These are phyloP conservation scores for Exophiala dermatitidis DNA, from an alignment of 2,329 filamentous ascomycete species.

Conservation along the genomic window DNA sequence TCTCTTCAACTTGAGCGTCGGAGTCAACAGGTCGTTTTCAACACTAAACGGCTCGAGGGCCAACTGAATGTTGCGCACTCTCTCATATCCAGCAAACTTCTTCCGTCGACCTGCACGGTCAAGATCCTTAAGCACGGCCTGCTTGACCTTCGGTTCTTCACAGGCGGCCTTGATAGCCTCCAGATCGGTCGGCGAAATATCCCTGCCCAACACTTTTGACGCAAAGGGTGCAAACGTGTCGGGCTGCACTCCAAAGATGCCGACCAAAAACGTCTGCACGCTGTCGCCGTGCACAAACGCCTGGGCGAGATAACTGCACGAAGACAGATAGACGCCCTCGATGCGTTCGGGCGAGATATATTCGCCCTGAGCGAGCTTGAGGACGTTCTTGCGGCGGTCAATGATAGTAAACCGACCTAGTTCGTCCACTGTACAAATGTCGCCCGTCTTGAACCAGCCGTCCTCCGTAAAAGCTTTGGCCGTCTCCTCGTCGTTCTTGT, in stretches of 20 bases:
- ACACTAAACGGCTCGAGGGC: conserved; percentile 85
- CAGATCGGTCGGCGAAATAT: conserved; percentile 57
- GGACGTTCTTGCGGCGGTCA: conserved; percentile 97
- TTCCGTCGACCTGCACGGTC: conserved; percentile 70
- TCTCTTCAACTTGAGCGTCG: conserved; percentile 62
- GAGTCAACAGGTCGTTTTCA: conserved; percentile 70
- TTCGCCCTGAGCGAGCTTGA: conserved; percentile 95
- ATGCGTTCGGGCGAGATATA: conserved; percentile 97
- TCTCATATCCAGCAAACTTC: conserved; percentile 90
- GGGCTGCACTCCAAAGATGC: conserved; percentile 80
- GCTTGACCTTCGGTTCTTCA: conserved; percentile 61
- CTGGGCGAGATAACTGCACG: conserved; percentile 66
- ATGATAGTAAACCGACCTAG: conserved; percentile 85
- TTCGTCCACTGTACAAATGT: conserved; percentile 79
- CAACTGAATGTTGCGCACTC: conserved; percentile 65
- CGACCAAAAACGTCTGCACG: conserved; percentile 73
- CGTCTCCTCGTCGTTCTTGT: conserved; percentile 83
- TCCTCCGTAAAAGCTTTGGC: conserved; percentile 72
- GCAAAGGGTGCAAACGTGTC: conserved; percentile 76
- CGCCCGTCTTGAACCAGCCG: conserved; percentile 95
- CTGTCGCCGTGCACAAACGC: conserved; percentile 89
- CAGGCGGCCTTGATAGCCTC: conserved; percentile 61
- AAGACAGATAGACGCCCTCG: conserved; percentile 87
- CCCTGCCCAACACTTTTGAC: conserved; percentile 64
- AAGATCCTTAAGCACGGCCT: conserved; percentile 69